A percentile compares a stretch with the other conserved stretches of the same genome.
Conservation (phyloP, 2,329 filamentous ascomycete species). For the Trichophyton equinum region DNA sequence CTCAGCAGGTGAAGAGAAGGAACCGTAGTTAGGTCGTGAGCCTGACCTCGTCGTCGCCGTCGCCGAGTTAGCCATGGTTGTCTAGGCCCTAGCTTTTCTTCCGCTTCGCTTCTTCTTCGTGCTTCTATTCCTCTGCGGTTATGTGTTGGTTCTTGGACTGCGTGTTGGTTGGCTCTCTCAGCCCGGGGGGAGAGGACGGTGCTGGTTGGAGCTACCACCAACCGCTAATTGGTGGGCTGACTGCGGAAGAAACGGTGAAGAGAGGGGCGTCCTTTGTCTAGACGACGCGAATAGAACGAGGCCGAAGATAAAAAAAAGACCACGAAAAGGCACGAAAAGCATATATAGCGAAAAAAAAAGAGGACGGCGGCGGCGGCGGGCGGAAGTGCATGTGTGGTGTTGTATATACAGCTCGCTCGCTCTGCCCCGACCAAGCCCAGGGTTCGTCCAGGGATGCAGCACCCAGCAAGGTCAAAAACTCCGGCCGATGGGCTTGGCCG, state of each 20-base stretch:
- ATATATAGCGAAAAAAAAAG: too few species aligned
- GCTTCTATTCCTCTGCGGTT: background rate
- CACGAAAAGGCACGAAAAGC: too few species aligned
- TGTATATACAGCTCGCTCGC: background rate
- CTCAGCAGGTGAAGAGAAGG: background rate
- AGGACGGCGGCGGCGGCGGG: background rate
- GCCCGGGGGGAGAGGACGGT: background rate
- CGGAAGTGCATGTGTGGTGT: background rate
- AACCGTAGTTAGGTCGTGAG: background rate
- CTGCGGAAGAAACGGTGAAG: background rate
- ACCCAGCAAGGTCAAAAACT: background rate
- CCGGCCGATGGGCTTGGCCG: background rate
- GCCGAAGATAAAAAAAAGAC: background rate
- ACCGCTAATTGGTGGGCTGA: background rate
- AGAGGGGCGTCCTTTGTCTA: background rate
- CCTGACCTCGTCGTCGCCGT: background rate
- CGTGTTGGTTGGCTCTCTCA: background rate
- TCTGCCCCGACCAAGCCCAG: background rate
- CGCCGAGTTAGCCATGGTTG: conserved; percentile 1
- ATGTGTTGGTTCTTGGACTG: background rate
- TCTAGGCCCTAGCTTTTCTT: background rate
- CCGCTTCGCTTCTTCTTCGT: background rate
- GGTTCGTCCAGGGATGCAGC: conserved; percentile 3
- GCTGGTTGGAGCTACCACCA: background rate
- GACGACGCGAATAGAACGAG: background rate